Evolutionary conservation across 2,329 filamentous ascomycete genomes (phyloP), one percentile per base, ranked within the genome.

Genomic region (Thielaviopsis cerberus): DNA sequence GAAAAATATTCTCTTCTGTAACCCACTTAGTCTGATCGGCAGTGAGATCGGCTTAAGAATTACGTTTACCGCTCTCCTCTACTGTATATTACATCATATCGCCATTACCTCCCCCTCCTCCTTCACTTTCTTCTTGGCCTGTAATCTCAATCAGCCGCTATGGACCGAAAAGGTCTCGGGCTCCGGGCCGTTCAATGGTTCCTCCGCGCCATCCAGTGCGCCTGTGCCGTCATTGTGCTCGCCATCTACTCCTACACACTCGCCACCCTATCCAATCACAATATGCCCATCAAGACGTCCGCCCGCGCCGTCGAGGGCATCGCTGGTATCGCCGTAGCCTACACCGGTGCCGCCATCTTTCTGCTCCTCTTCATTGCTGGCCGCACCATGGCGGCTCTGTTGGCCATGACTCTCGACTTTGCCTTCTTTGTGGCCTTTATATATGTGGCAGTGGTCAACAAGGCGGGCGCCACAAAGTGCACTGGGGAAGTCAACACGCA

Each of bases 181-280:
- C 79, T 94, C 64, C 88, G 87, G 65, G 70, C 78, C 61, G 60
- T 78, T 53, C 84, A 88, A 66, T 85, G 84, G 68, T 76, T 83
- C 68, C 73, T 94, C 65, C 86, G 91, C 64, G 71, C 77, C 63
- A 71, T 95, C 59, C 80, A 88, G 65, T 85, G 94, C 69, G 75
- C 79, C 67, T 86, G 81, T 68, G 76, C 84, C 8, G 81, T 77
- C 60, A 76, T 94, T 63, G 78, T 91, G 61, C 78, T 96, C 62
- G 85, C 79, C 63, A 79, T 92, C 66, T 90, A 85, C 75, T 83
- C 82, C 54, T 95, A 94, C 76, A 94, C 89, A 76, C 80, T 96
- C 54, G 81, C 85, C 8, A 78, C 85, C 8, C 78, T 90, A 15
- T 69, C 78, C 62, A 79, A 83, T 65, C 80, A 88, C 70, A 65